phyloP scores from a whole-genome alignment of 768 basidiomycete genomes.

The Pleurotus ostreatus region DNA sequence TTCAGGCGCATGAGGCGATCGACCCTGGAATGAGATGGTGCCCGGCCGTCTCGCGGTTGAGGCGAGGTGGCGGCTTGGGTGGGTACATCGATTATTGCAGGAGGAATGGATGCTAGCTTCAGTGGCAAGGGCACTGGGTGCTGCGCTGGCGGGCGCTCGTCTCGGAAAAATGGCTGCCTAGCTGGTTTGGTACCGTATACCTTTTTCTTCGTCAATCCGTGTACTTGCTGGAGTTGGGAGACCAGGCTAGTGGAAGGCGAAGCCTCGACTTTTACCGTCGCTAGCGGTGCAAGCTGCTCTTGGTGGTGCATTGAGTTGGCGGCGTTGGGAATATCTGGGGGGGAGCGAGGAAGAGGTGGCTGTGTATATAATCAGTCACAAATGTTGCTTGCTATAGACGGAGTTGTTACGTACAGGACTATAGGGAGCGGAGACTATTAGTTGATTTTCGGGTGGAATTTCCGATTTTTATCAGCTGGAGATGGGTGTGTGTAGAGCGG shows the following conservation, averaged over 20 bases:
- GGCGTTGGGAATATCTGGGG: conserved; percentile 21
- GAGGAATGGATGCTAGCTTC: conserved; percentile 13
- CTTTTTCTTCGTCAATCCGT: conserved; percentile 70
- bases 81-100: conserved; percentile 12
- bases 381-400: not conserved
- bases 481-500: conserved; percentile 5
- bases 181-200: conserved; percentile 50
- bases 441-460: conserved; percentile 2
- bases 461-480: conserved; percentile 4
- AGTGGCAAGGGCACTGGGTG: conserved; percentile 26
- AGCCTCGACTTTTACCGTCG: conserved; percentile 15
- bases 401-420: conserved; percentile 28
- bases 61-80: conserved; percentile 7
- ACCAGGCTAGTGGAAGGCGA: conserved; percentile 48
- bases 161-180: conserved; percentile 49
- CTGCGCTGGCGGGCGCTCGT: conserved; percentile 38
- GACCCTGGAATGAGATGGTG: conserved; percentile 27
- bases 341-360: conserved; percentile 24
- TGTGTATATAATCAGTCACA: conserved; percentile 3
- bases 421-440: conserved; percentile 11
- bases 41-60: conserved; percentile 24
- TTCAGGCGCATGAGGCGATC: conserved; percentile 29
- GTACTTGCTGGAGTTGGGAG: conserved; percentile 58
- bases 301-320: conserved; percentile 24
- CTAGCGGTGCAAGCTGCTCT: conserved; percentile 17